Base-by-base conservation (phyloP, 2,329 filamentous ascomycete species). In the Sarocladium oryzae region DNA sequence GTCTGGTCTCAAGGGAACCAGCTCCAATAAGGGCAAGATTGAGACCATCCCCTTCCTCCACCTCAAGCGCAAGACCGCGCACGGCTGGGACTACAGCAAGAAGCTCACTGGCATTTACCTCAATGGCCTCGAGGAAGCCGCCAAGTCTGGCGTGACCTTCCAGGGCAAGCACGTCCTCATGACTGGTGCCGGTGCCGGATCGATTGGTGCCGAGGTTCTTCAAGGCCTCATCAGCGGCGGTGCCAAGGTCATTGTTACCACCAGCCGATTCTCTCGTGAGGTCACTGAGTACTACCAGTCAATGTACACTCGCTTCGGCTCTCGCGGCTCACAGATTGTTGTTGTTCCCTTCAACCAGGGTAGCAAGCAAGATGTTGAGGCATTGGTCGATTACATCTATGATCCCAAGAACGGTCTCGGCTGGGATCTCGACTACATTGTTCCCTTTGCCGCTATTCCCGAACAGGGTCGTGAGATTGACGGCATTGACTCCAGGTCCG, bases 51-150 rank as follows among this genome's bases (percentile, higher is more conserved):
- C 93, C 30, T 99, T 99, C 83, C 74, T 99, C 50, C 93, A 99
- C 68, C 77, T 99, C 53, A 96, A 96, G 81, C 88, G 89, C 69
- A 95, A 95, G 72, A 84, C 88, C 51, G 82, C 91, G 55, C 87
- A 96, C 63, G 92, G 92, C 55, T 99, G 93, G 93, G 91, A 97
- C 65, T 99, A 97, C 77, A 97, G 89, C 82, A 99, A 97, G 81
- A 96, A 95, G 76, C 81, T 99, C 53, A 97, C 93, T 21, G 88
- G 89, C 52, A 71, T 91, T 60, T 99, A 99, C 67, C 82, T 99
- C 30, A 89, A 96, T 66, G 90, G 89, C 56, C 73, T 99, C 28
- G 91, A 96, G 73, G 82, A 91, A 56, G 90, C 91, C 57, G 93
- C 93, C 57, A 87, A 84, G 62, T 78, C 82, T 52, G 93, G 93